A percentile compares a stretch with the other conserved stretches of the same genome.
Evolutionary conservation across 345 rosid genomes (phyloP).

Genomic region (Pelargonium nanum): DNA sequence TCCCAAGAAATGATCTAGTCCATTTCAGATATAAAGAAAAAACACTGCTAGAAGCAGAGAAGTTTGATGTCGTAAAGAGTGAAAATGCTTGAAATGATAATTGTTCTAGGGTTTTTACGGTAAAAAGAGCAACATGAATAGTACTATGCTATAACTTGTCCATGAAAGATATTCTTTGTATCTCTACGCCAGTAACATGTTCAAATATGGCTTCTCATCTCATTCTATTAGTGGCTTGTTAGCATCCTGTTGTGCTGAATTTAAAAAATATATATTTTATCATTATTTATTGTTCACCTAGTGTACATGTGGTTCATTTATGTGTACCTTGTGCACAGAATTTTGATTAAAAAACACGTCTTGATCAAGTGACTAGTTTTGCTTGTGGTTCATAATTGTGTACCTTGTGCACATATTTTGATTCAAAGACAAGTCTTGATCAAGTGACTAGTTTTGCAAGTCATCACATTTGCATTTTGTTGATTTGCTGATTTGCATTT

Average conservation of each 20-base stretch:
- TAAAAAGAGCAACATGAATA: not conserved
- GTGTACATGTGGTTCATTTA: not conserved
- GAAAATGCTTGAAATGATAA: not conserved
- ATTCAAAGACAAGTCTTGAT: too few species aligned
- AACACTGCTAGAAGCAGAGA: not conserved
- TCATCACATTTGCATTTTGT: too few species aligned
- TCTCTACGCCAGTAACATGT: not conserved
- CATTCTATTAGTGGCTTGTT: not conserved
- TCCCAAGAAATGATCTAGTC: not conserved
- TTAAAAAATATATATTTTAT: too few species aligned
- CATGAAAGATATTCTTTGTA: not conserved
- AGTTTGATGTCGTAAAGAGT: not conserved
- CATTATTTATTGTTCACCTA: too few species aligned
- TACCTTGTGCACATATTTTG: too few species aligned
- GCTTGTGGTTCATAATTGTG: too few species aligned
- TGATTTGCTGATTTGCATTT: too few species aligned
- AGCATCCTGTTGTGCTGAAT: not conserved
- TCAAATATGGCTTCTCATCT: too few species aligned
- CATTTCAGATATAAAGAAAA: not conserved
- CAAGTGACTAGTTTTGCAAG: too few species aligned
- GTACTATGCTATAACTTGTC: too few species aligned
- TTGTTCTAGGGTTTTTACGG: not conserved
- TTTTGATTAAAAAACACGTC: not conserved
- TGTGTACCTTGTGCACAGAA: not conserved
- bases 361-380: not conserved